Evolutionary conservation across 2,329 filamentous ascomycete species (phyloP), one percentile per base, ranked within the genome.

Genomic region (Alternaria alternata): DNA sequence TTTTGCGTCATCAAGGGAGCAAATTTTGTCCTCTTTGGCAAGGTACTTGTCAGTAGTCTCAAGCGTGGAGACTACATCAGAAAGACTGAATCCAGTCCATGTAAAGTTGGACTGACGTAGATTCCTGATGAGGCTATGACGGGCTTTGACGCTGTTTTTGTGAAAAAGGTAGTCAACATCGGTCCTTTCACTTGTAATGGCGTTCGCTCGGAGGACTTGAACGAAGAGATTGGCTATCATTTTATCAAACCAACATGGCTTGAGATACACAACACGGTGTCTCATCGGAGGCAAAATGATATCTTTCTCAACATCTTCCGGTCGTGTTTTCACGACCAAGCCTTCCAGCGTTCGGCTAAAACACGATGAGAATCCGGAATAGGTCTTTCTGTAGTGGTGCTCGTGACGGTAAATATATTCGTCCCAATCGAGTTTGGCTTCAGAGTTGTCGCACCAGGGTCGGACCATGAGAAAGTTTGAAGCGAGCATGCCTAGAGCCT

Each of bases 81-180:
- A 80, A 0, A 81, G 77, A 0, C 87, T 87, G 69, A 91, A 93
- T 48, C 93, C 94, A 0, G 90, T 90, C 79, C 92, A 94, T 76
- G 94, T 96, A 72, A 97, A 96, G 49, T 91, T 92, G 7, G 92
- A 89, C 72, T 95, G 91, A 18, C 92, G 87, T 44, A 97, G 78
- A 71, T 97, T 97, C 56, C 85, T 85, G 5, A 96, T 89, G 2
- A 96, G 81, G 54, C 87, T 83, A 26, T 89, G 80, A 12, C 96
- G 81, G 39, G 85, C 84, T 63, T 88, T 89, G 30, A 86, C 81
- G 68, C 94, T 94, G 12, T 85, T 88, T 0, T 87, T 86, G 69
- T 97, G 91, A 69, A 97, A 97, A 64, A 98, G 90, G 73, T 97
- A 97, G 74, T 97, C 94, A 56, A 87, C 83, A 69, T 94, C 94